Evolutionary conservation across 179 eudicot species (phyloP).

Genomic region (Vitellaria paradoxa): DNA sequence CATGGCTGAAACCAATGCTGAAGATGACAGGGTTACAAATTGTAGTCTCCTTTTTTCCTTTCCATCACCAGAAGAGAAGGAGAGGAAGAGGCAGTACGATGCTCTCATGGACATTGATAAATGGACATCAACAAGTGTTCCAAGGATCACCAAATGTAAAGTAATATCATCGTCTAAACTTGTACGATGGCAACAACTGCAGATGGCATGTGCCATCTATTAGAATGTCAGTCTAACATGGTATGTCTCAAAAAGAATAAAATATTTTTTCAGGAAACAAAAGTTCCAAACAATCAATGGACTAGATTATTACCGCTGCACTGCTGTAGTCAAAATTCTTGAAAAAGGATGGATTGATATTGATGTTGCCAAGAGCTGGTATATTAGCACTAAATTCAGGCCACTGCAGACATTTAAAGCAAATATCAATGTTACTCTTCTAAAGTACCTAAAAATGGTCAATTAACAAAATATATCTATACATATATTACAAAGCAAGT

Average conservation of each 20-base stretch:
- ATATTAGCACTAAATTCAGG: slow-evolving; percentile 67
- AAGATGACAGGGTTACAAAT: background rate
- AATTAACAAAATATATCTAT: background rate
- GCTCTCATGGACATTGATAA: background rate
- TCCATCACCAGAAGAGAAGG: background rate
- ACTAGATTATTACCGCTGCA: slow-evolving; percentile 52
- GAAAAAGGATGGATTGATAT: slow-evolving; percentile 75
- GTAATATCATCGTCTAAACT: background rate
- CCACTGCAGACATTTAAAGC: slow-evolving; percentile 45
- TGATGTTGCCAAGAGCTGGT: slow-evolving; percentile 56
- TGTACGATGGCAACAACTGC: background rate
- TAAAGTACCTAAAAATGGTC: background rate
- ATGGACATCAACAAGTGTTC: background rate
- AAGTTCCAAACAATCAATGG: slow-evolving; percentile 6
- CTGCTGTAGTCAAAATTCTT: slow-evolving; percentile 80
- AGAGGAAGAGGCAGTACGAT: background rate
- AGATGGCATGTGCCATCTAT: background rate
- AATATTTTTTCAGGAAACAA: slow-evolving; percentile 3
- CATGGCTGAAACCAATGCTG: background rate
- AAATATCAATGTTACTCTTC: background rate
- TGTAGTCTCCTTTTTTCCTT: background rate
- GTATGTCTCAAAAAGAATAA: background rate
- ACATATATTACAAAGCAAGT: background rate
- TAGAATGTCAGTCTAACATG: background rate
- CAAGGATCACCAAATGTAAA: background rate